A percentile compares a stretch with the other conserved stretches of the same genome.
These are phyloP conservation scores for Tilletiopsis washingtonensis DNA, from an alignment of 1,284 basidiomycete genomes.

Conservation along the genomic window DNA sequence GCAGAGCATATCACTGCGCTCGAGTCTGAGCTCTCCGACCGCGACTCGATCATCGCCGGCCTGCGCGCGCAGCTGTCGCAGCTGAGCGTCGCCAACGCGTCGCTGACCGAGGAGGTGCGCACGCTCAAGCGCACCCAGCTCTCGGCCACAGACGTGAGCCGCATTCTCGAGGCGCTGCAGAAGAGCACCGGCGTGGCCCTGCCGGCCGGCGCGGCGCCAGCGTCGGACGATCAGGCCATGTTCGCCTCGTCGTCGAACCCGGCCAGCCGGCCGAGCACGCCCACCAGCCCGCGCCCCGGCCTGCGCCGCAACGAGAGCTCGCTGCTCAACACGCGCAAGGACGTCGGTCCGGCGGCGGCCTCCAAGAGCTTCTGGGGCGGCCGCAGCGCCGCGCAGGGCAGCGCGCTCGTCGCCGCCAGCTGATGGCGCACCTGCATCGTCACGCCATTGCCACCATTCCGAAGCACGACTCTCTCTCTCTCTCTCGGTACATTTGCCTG, in stretches of 20 bases:
- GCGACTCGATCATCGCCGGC: conserved; percentile 79
- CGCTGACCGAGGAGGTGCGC: conserved; percentile 54
- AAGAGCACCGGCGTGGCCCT: too few species aligned
- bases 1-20: conserved; percentile 90
- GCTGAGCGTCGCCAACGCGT: conserved; percentile 71
- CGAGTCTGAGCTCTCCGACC: conserved; percentile 85
- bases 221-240: too few species aligned
- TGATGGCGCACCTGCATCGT: too few species aligned
- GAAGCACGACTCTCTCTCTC: too few species aligned
- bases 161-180: conserved; percentile 64
- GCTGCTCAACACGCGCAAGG: not conserved
- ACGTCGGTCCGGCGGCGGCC: conserved; percentile 13
- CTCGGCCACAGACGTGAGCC: conserved; percentile 28
- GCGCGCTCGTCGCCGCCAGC: not conserved
- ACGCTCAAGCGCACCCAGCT: conserved; percentile 59
- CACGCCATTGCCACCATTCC: too few species aligned
- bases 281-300: not conserved
- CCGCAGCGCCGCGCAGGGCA: not conserved
- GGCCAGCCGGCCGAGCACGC: not conserved
- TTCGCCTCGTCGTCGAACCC: too few species aligned
- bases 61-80: conserved; percentile 76
- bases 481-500: too few species aligned
- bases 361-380: conserved; percentile 7
- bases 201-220: too few species aligned
- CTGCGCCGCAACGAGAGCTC: not conserved